phyloP scores from a whole-genome alignment of 1,139 yeast genomes.

The Trichomonascaceae sp. region DNA sequence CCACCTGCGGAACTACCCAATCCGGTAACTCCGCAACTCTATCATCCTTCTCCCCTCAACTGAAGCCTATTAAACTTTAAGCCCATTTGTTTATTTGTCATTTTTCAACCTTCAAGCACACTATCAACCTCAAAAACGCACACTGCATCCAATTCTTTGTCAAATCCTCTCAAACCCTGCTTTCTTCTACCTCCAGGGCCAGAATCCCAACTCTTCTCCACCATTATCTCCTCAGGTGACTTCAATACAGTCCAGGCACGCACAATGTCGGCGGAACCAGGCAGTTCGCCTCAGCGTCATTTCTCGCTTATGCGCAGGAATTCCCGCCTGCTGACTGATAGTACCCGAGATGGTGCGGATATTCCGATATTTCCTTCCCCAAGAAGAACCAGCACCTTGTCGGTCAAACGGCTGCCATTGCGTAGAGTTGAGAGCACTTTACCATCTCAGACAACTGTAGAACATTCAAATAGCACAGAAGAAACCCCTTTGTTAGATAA shows the following conservation, averaged over 20 bases:
- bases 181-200: neutral
- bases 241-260: neutral
- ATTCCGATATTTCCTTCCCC: neutral
- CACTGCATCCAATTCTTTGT: neutral
- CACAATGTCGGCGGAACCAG: neutral
- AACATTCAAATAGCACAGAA: neutral
- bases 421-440: neutral
- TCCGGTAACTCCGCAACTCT: neutral
- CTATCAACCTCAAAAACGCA: no score
- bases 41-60: neutral
- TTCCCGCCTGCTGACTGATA: neutral
- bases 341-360: neutral
- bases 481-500: neutral
- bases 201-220: neutral
- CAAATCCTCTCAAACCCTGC: neutral
- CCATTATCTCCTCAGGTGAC: neutral
- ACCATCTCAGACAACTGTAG: neutral
- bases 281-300: neutral
- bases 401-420: neutral
- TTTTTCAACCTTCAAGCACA: neutral
- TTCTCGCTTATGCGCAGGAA: neutral
- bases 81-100: neutral
- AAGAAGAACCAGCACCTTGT: neutral
- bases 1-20: neutral
- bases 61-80: neutral